Conservation (phyloP, 495 filamentous ascomycete species). For the Penicillium diatomitis region DNA sequence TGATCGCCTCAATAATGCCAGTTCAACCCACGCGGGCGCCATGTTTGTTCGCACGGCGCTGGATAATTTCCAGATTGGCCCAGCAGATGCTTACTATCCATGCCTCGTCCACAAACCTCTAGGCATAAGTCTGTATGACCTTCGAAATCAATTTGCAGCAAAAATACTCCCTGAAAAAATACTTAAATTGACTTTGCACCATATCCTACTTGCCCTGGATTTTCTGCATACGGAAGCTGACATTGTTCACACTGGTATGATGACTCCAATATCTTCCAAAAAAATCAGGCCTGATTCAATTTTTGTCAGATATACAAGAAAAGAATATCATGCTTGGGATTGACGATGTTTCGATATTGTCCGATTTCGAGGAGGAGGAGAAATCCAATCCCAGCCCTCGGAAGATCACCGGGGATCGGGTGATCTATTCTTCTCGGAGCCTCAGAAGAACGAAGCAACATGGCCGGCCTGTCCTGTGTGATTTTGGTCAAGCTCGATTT, state of each 20-base stretch:
- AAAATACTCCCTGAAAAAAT: constrained; percentile 7
- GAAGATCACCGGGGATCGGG: constrained; percentile 9
- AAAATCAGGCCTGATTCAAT: neutral
- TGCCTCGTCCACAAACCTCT: constrained; percentile 25
- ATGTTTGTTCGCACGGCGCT: constrained; percentile 9
- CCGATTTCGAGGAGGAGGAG: constrained; percentile 19
- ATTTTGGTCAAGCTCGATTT: constrained; percentile 23
- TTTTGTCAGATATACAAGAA: constrained; percentile 18
- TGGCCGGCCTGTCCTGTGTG: constrained; percentile 15
- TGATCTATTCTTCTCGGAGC: constrained; percentile 17
- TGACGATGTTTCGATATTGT: constrained; percentile 22
- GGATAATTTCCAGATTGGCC: constrained; percentile 15
- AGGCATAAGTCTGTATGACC: constrained; percentile 13
- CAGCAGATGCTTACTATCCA: constrained; percentile 10
- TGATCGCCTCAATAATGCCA: constrained; percentile 7
- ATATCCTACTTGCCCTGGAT: constrained; percentile 27
- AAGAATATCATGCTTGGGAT: constrained; percentile 20
- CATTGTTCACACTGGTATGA: constrained; percentile 34
- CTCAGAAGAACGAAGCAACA: constrained; percentile 1
- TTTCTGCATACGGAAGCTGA: constrained; percentile 21
- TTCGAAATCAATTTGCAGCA: constrained; percentile 1
- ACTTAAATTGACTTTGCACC: constrained; percentile 13
- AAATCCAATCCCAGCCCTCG: constrained; percentile 10
- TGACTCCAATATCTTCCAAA: neutral
- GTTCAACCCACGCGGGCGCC: constrained; percentile 10